A percentile compares a stretch with the other conserved stretches of the same genome.
Evolutionary conservation across 257 asterid species (phyloP).

Genomic region (Coffea canephora): DNA sequence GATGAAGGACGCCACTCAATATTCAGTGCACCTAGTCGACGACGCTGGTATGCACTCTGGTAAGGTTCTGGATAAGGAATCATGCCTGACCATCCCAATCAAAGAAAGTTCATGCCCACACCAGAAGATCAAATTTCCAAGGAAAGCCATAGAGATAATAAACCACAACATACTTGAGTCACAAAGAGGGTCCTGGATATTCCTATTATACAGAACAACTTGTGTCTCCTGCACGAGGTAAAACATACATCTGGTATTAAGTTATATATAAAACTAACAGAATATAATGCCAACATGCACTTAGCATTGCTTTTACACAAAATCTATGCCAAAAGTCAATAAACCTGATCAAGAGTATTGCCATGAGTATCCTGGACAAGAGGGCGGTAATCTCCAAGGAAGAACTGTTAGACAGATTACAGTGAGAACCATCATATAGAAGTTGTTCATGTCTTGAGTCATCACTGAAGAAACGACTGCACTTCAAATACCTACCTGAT

Average conservation of each 20-base stretch:
- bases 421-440: conserved; percentile 31
- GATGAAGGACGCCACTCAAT: conserved; percentile 92
- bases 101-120: conserved; percentile 14
- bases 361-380: conserved; percentile 79
- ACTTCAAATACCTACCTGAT: conserved; percentile 60
- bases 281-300: conserved; percentile 14
- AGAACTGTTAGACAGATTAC: conserved; percentile 59
- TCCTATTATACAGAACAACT: conserved; percentile 72
- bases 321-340: conserved; percentile 7
- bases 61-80: conserved; percentile 98
- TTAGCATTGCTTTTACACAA: conserved; percentile 1
- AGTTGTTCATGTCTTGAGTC: conserved; percentile 4
- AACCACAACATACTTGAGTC: conserved; percentile 74
- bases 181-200: conserved; percentile 82
- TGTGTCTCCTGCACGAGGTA: conserved; percentile 85
- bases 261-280: conserved; percentile 19
- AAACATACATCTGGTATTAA: conserved; percentile 18
- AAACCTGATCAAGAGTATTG: conserved; percentile 90
- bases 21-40: conserved; percentile 84
- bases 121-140: conserved; percentile 21
- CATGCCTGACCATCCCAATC: conserved; percentile 63
- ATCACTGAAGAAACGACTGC: conserved; percentile 4
- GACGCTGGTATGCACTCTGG: conserved; percentile 84
- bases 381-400: conserved; percentile 98
- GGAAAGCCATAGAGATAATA: conserved; percentile 19